Base-by-base conservation (phyloP, 805 yeast species). In the Hanseniaspora opuntiae region DNA sequence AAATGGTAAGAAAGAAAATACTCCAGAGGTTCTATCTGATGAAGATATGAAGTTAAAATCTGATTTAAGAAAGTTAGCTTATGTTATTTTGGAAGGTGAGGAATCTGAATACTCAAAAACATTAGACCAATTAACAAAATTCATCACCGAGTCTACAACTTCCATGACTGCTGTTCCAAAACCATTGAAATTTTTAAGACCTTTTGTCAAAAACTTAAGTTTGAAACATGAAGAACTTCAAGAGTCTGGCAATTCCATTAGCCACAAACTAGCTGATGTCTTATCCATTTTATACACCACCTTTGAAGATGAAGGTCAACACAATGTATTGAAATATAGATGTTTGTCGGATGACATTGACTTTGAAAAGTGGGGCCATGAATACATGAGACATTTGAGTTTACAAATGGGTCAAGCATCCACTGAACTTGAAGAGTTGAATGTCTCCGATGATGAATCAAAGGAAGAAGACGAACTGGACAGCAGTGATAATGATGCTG, bases 91-190 rank as follows among this genome's bases (percentile, higher is more conserved):
- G 56, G 88, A 81, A 58, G 65, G 77, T 2, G 73, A 75, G 56
- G 61, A 58, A 3, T 47, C 60, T 1, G 55, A 78, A 20, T 84
- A 86, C 63, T 68, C 69, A 36, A 70, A 78, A 12, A 76, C 87
- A n/a, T 74, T 93, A 60, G 74, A 74, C 41, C 74, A 81, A 51
- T 75, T 93, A 66, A 88, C 87, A 63, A 77, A 74, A 47, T 79
- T 79, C 61, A 89, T 93, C 62, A 79, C 86, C 59, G 94, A 93
- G 53, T 85, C 97, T 12, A 93, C 99, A 3, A 86, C 96, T 38
- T 89, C 97, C 9, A 93, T 93, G 97, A 93, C 98, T 1, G 99
- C 99, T 3, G 98, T 93, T 50, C 99, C 99, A 38, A 93, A 93
- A 68, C 99, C 99, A 5, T 77, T 93, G 70, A 94, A 93, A 72